Evolutionary conservation across 1,284 basidiomycete species (phyloP).

Genomic region (Naganishia sp.): DNA sequence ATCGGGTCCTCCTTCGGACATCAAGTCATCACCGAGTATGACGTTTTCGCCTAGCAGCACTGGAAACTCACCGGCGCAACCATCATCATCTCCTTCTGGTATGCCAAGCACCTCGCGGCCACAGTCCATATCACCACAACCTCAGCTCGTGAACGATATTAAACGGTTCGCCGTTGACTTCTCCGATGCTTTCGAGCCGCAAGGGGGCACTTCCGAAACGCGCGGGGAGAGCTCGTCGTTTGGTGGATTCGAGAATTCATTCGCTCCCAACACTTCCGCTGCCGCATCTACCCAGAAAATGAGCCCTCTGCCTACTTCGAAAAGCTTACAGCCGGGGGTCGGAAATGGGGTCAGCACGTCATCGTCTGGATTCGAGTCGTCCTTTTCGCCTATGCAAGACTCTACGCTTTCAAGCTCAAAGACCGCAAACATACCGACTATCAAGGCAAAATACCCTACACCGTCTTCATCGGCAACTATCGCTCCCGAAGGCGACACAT

Average conservation of each 20-base stretch:
- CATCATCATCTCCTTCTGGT: constrained; percentile 1
- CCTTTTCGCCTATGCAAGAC: constrained; percentile 14
- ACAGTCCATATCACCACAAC: constrained; percentile 26
- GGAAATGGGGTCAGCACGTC: constrained; percentile 9
- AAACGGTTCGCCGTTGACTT: constrained; percentile 37
- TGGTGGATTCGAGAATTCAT: constrained; percentile 19
- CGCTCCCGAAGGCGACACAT: constrained; percentile 39
- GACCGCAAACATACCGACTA: constrained; percentile 20
- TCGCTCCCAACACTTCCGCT: constrained; percentile 5
- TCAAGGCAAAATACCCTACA: background rate
- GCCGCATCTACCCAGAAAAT: constrained; percentile 1
- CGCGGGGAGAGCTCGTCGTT: background rate
- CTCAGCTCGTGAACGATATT: constrained; percentile 25
- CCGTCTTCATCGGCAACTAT: constrained; percentile 32
- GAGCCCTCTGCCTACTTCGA: constrained; percentile 10
- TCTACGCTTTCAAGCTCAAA: constrained; percentile 20
- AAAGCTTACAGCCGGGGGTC: constrained; percentile 18
- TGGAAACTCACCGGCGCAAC: background rate
- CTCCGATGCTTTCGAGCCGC: constrained; percentile 41
- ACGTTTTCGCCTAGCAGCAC: constrained; percentile 10
- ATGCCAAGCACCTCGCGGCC: constrained; percentile 15
- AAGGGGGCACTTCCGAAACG: background rate
- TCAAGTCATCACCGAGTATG: constrained; percentile 11
- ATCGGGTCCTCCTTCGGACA: constrained; percentile 1
- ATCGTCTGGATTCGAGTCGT: constrained; percentile 24